Evolutionary conservation across 441 rosid genomes (phyloP).

Genomic region (Daphne laureola): DNA sequence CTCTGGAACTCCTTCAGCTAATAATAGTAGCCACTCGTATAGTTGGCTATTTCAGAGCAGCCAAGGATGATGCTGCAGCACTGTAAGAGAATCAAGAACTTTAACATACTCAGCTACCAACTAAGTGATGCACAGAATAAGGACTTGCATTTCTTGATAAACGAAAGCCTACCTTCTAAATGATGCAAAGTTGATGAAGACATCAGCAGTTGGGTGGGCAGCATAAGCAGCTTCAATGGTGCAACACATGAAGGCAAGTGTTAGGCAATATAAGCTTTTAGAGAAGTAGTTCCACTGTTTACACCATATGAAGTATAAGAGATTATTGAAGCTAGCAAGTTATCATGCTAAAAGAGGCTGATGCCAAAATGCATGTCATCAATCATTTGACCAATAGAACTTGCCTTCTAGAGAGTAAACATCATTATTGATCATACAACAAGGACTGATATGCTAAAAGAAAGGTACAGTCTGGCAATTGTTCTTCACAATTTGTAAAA

Average conservation of each 20-base stretch:
- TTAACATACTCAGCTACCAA: not conserved
- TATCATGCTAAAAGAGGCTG: not conserved
- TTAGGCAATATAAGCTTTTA: too few relatives aligned
- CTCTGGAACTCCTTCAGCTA: constrained; percentile 74
- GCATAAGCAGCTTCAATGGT: constrained; percentile 55
- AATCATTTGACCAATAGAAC: too few relatives aligned
- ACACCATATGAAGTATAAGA: too few relatives aligned
- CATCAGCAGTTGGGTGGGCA: constrained; percentile 64
- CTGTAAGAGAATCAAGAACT: constrained; percentile 27
- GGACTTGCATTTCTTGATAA: not conserved
- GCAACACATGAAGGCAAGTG: constrained; percentile 13
- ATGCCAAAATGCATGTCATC: not conserved
- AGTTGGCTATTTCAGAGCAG: constrained; percentile 66
- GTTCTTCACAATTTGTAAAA: too few relatives aligned
- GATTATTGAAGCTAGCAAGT: too few relatives aligned
- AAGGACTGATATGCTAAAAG: too few relatives aligned
- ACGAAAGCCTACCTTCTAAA: constrained; percentile 37
- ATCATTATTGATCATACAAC: too few relatives aligned
- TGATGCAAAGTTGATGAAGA: constrained; percentile 61
- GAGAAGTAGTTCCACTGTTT: too few relatives aligned
- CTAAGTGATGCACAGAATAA: constrained; percentile 1
- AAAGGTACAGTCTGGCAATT: too few relatives aligned
- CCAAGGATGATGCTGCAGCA: constrained; percentile 66
- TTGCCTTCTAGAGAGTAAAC: too few relatives aligned
- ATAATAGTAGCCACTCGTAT: constrained; percentile 61